Conservation (phyloP, 768 basidiomycete species). For the Trametes cinnabarina region DNA sequence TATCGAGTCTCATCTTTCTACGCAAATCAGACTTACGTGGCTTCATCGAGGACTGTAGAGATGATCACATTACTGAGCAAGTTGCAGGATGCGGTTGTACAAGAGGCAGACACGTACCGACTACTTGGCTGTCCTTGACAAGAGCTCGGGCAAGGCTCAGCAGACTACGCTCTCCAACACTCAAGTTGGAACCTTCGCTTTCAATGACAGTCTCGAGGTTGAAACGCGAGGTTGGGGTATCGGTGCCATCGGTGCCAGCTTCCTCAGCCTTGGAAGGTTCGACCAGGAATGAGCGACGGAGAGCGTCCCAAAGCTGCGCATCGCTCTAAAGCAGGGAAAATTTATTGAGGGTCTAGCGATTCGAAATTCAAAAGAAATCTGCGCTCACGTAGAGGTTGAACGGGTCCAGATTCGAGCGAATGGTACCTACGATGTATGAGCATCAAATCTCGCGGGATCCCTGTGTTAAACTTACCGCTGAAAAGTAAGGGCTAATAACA, state of each 20-base stretch:
- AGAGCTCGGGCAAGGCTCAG: slow-evolving; percentile 55
- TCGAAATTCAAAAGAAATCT: too few species aligned
- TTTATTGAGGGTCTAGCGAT: too few species aligned
- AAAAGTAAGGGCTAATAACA: slow-evolving; percentile 51
- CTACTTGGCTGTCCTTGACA: slow-evolving; percentile 48
- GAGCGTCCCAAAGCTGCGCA: slow-evolving; percentile 67
- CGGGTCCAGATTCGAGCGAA: slow-evolving; percentile 55
- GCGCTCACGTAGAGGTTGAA: slow-evolving; percentile 54
- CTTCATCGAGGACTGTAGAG: slow-evolving; percentile 45
- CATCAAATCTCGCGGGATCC: neutral
- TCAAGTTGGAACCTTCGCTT: slow-evolving; percentile 52
- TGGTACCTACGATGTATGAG: slow-evolving; percentile 38
- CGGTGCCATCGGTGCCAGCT: slow-evolving; percentile 10
- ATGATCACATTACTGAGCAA: neutral
- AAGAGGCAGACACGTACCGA: slow-evolving; percentile 24
- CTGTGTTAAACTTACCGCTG: slow-evolving; percentile 42
- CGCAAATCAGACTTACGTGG: slow-evolving; percentile 31
- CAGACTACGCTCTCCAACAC: slow-evolving; percentile 46
- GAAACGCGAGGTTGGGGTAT: slow-evolving; percentile 36
- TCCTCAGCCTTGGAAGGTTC: slow-evolving; percentile 28
- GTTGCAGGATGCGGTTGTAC: neutral
- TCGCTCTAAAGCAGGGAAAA: slow-evolving; percentile 36
- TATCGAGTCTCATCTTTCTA: neutral
- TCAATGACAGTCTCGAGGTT: slow-evolving; percentile 51
- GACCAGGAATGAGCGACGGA: slow-evolving; percentile 57